Evolutionary conservation across 2,329 filamentous ascomycete species (phyloP), one percentile per base, ranked within the genome.

Genomic region (Botrytis squamosa): DNA sequence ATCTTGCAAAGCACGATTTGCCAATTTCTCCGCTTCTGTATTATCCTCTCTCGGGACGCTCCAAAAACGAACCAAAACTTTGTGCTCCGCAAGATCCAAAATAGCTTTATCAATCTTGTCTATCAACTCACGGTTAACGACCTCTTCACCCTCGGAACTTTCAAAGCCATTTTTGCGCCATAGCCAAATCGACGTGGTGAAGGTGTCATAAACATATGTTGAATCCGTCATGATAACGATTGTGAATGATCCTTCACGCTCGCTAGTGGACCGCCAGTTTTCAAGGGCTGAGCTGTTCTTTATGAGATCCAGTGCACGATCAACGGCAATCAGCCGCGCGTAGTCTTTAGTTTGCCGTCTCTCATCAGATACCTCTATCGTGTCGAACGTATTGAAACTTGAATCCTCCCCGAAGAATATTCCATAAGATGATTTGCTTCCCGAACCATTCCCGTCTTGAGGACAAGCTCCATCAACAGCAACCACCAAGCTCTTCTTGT

Each of bases 181-280:
- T 1, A 9, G 1, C 52, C 29, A 59, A 29, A 63, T 38, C 2
- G 9, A 70, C 20, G 14, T 36, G 1, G 68, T 70, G 4, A 70
- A 14, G 22, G 7, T 49, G 14, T 63, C 7, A 18, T 46, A 63
- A 3, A 70, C 16, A 49, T 70, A 36, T 63, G 1, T 18, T 6
- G 68, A 70, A 10, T 70, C 57, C 2, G 55, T 70, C 68, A 70
- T 70, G 20, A 70, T 63, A 8, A 70, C 63, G 5, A 10, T 33
- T 1, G 52, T 63, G 14, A 36, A 9, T 36, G 9, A 1, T n/a
- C 14, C 29, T 29, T 20, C 49, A n/a, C 49, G 25, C 49, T 44
- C 36, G 16, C n/a, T 12, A 36, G 12, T 25, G 36, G 36, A 33
- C 33, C 65, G 29, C 57, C 38, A 70, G 4, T 16, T n/a, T 9